These are phyloP conservation scores for Trifolium fragiferum DNA, from an alignment of 306 rosid species.

Conservation along the genomic window DNA sequence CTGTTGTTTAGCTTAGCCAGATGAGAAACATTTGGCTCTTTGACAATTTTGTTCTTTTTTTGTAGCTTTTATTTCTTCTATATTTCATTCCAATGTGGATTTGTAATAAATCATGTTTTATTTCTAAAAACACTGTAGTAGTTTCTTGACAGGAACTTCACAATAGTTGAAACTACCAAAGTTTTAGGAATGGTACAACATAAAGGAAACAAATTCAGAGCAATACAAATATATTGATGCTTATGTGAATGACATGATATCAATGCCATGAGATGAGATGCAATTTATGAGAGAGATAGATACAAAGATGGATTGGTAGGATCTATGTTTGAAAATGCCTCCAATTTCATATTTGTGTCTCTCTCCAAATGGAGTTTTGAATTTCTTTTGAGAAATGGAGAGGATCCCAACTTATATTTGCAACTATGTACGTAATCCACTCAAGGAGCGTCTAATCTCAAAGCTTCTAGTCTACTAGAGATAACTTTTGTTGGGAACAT, in stretches of 20 bases:
- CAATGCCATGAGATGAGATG: neutral
- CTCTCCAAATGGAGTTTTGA: too few relatives aligned
- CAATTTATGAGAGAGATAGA: too few relatives aligned
- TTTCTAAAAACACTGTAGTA: neutral
- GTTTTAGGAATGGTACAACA: neutral
- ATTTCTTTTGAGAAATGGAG: too few relatives aligned
- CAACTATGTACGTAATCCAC: too few relatives aligned
- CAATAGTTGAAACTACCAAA: neutral
- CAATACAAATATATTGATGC: constrained; percentile 1
- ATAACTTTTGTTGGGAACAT: too few relatives aligned
- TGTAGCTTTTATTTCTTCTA: neutral
- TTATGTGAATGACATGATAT: neutral
- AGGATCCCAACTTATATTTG: too few relatives aligned
- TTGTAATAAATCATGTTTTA: neutral
- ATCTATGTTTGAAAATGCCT: too few relatives aligned
- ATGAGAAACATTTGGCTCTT: neutral
- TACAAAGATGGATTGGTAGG: too few relatives aligned
- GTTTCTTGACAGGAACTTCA: neutral
- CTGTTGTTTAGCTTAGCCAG: neutral
- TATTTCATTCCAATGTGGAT: neutral
- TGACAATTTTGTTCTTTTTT: neutral
- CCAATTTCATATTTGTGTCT: too few relatives aligned
- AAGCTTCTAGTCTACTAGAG: too few relatives aligned
- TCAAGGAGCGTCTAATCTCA: too few relatives aligned
- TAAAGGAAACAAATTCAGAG: neutral